Base-by-base conservation (phyloP, 345 rosid species). In the Gossypium longicalyx region DNA sequence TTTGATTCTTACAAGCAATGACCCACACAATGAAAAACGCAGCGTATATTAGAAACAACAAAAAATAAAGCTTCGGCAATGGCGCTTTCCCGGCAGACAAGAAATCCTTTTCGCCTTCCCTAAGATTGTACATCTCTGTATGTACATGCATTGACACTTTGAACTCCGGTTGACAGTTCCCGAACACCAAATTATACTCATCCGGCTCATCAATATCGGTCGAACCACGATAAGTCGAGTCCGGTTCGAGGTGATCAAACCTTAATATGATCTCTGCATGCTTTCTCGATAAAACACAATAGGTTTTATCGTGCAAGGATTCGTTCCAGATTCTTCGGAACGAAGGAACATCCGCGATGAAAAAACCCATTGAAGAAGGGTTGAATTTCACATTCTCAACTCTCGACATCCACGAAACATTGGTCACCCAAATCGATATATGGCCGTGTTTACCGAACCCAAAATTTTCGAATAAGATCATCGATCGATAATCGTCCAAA, bases 391-490 rank as follows among this genome's bases (percentile, higher is more conserved):
- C 44, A 17, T 78, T 77, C 3, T 20, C 64, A 15, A 65, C 43
- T 0, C 60, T 77, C 0, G 86, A 47, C 61, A 65, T 78, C 83
- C 80, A 85, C 0, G 85, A 67, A 45, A 85, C 74, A 17, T 83
- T 74, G 22, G 60, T 77, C 12, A 83, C 47, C 6, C 81, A 78
- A 27, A 88, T 67, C 13, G 59, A 68, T 7, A 81, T 80, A 2
- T 68, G 80, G 16, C 91, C 89, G 2, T 66, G 69, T 53, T 68
- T 64, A 3, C 78, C 56, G 63, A 83, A 88, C 7, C 91, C 89
- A 5, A 86, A 88, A 53, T 76, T 74, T 48, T 86, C 89, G 48
- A 88, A 86, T 38, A 86, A 15, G 79, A 88, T 88, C 68, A 83
- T 56, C 0, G 82, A 52, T 6, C 87, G 78, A 1, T 79, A 79